Conservation (phyloP, 2,329 filamentous ascomycete species). For the Pseudogymnoascus sp. region DNA sequence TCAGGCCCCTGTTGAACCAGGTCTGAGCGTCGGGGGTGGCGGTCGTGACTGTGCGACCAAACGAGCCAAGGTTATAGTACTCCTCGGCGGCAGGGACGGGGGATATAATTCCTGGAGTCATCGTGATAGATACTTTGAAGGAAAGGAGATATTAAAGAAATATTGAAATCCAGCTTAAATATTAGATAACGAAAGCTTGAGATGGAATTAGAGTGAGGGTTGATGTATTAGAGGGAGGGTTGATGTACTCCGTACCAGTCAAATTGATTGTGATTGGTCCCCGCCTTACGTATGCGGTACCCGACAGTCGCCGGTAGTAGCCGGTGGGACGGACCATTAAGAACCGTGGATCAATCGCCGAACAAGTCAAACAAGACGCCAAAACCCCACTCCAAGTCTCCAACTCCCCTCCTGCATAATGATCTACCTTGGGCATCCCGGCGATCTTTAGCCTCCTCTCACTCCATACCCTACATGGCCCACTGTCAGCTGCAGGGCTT, state of each 20-base stretch:
- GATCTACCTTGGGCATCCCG: too few relatives aligned
- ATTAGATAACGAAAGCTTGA: not conserved
- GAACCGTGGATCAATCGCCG: too few relatives aligned
- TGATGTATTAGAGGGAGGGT: not conserved
- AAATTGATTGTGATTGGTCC: too few relatives aligned
- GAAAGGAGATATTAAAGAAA: not conserved
- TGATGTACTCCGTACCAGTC: not conserved
- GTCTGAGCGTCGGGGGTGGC: conserved; percentile 43
- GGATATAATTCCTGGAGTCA: not conserved
- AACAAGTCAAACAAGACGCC: too few relatives aligned
- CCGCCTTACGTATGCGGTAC: too few relatives aligned
- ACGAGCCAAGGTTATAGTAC: conserved; percentile 50
- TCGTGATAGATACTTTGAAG: not conserved
- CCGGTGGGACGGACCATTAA: too few relatives aligned
- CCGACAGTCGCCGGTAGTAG: too few relatives aligned
- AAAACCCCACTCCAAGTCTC: too few relatives aligned
- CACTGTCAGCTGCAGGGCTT: too few relatives aligned
- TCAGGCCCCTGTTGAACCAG: conserved; percentile 67
- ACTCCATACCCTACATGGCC: too few relatives aligned
- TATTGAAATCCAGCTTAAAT: not conserved
- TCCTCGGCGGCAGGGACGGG: conserved; percentile 17
- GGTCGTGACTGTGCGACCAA: conserved; percentile 49
- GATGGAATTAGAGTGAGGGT: not conserved
- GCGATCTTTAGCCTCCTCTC: too few relatives aligned
- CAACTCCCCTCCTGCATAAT: too few relatives aligned